phyloP scores from a whole-genome alignment of 495 filamentous ascomycete genomes.

The Penicillium nucicola region DNA sequence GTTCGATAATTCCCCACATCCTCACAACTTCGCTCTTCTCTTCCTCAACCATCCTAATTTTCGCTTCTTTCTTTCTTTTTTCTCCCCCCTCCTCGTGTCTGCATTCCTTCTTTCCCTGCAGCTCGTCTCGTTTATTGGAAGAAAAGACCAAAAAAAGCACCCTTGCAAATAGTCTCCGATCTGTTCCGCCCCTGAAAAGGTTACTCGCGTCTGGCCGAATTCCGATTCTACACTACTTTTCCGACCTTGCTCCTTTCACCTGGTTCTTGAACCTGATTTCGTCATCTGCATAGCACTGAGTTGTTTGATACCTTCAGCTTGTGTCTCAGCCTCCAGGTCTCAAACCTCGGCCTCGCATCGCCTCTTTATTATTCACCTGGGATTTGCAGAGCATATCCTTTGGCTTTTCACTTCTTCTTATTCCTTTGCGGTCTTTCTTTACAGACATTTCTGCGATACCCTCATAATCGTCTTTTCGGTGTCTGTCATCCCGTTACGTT shows the following conservation, averaged over 20 bases:
- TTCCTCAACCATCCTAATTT: constrained; percentile 23
- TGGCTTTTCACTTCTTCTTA: constrained; percentile 19
- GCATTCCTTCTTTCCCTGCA: constrained; percentile 36
- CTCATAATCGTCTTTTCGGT: constrained; percentile 15
- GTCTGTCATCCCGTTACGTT: constrained; percentile 1
- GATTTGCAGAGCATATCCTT: constrained; percentile 48
- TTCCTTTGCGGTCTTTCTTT: constrained; percentile 10
- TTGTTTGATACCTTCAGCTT: constrained; percentile 9
- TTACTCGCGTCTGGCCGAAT: constrained; percentile 23
- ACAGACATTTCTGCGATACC: constrained; percentile 12
- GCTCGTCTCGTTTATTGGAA: constrained; percentile 21
- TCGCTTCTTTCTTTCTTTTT: constrained; percentile 31
- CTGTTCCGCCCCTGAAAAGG: constrained; percentile 28
- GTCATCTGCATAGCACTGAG: constrained; percentile 1
- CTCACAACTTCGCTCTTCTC: constrained; percentile 21
- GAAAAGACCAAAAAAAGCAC: constrained; percentile 20
- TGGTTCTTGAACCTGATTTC: constrained; percentile 1
- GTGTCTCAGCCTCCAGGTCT: constrained; percentile 16
- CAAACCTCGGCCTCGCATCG: constrained; percentile 19
- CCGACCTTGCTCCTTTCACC: neutral
- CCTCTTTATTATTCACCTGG: constrained; percentile 26
- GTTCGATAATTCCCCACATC: constrained; percentile 29
- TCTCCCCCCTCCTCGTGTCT: constrained; percentile 18
- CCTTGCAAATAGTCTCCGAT: constrained; percentile 28
- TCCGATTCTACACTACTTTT: constrained; percentile 9